These are phyloP conservation scores for Trichoderma afroharzianum DNA, from an alignment of 2,329 filamentous ascomycete genomes.

Conservation along the genomic window DNA sequence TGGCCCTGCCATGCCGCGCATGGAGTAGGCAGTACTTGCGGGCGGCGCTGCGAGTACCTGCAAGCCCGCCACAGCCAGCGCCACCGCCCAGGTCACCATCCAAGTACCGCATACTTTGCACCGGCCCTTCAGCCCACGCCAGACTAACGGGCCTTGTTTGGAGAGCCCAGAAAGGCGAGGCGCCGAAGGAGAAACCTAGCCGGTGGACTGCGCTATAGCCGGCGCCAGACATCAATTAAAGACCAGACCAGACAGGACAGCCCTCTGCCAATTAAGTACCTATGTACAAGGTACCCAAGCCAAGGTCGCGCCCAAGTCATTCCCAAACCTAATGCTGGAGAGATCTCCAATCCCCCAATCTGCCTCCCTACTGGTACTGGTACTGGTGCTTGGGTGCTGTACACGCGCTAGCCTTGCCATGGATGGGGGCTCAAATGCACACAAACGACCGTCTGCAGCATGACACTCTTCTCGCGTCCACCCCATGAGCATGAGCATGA, in stretches of 20 bases:
- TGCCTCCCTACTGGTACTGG: slow-evolving; percentile 2
- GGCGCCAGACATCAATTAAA: slow-evolving; percentile 13
- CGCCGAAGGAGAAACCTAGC: slow-evolving; percentile 8
- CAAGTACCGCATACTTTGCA: background rate
- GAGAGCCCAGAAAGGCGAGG: slow-evolving; percentile 12
- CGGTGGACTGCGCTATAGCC: slow-evolving; percentile 14
- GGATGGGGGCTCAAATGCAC: background rate
- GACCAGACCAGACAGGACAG: too few relatives aligned
- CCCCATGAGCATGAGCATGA: background rate
- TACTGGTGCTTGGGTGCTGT: background rate
- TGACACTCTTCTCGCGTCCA: background rate
- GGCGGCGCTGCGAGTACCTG: background rate
- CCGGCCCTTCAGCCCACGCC: slow-evolving; percentile 1
- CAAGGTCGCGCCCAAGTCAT: background rate
- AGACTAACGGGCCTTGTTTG: slow-evolving; percentile 8
- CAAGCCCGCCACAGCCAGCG: background rate
- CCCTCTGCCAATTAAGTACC: background rate
- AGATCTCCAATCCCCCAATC: slow-evolving; percentile 14
- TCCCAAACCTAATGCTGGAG: slow-evolving; percentile 12
- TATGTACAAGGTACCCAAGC: background rate
- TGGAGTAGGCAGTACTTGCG: slow-evolving; percentile 3
- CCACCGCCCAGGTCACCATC: background rate
- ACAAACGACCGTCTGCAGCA: slow-evolving; percentile 12
- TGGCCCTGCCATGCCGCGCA: slow-evolving; percentile 13
- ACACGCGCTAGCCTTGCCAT: slow-evolving; percentile 1